Evolutionary conservation across 345 rosid genomes (phyloP).

Genomic region (Populus simonii): DNA sequence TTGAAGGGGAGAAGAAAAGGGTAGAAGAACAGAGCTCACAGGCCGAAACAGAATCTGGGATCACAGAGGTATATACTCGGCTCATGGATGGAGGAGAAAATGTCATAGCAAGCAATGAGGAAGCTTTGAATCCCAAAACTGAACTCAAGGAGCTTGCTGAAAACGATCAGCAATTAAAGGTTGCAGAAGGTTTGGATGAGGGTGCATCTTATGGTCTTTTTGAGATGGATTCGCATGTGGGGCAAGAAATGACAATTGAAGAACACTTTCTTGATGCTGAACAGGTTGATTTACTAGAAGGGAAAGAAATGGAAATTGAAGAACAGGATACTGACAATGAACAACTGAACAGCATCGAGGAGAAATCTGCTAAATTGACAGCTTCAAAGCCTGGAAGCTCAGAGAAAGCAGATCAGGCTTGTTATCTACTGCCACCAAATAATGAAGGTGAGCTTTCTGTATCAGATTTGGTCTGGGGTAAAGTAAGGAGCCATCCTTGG

Average conservation of each 20-base stretch:
- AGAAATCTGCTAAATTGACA: conserved; percentile 20
- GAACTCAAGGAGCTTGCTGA: conserved; percentile 7
- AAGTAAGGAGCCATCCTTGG: conserved; percentile 80
- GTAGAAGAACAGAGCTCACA: conserved; percentile 9
- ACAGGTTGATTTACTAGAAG: conserved; percentile 24
- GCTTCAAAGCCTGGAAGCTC: conserved; percentile 19
- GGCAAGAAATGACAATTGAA: conserved; percentile 21
- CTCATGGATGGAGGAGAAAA: conserved; percentile 10
- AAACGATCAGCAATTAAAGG: conserved; percentile 6
- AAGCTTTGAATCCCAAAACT: not conserved
- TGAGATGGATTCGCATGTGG: conserved; percentile 10
- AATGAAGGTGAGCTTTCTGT: conserved; percentile 46
- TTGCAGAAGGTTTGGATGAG: conserved; percentile 5
- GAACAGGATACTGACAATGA: conserved; percentile 32
- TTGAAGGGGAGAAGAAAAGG: conserved; percentile 8
- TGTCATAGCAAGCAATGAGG: not conserved
- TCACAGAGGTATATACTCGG: not conserved
- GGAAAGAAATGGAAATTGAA: conserved; percentile 41
- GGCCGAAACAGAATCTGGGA: conserved; percentile 8
- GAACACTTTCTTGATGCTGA: conserved; percentile 31
- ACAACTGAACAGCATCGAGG: conserved; percentile 19
- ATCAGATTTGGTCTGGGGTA: conserved; percentile 73
- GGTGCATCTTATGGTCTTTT: not conserved
- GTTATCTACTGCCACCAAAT: conserved; percentile 40
- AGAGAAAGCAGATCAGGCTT: conserved; percentile 31